Conservation (phyloP, 805 yeast species). For the Metschnikowia henanensis region DNA sequence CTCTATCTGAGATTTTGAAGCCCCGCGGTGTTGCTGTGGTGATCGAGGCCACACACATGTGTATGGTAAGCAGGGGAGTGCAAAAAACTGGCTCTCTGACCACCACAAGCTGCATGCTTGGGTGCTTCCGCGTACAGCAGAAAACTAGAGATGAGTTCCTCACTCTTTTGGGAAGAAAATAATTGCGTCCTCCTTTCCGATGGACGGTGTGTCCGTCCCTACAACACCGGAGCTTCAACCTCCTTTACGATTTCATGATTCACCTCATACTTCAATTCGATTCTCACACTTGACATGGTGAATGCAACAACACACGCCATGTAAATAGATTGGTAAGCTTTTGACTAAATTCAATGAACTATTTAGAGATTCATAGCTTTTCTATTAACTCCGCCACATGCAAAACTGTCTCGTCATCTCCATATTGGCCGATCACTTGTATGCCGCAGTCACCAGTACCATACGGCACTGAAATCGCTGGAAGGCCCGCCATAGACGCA, state of each 20-base stretch:
- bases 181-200: not conserved
- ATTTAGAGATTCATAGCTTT: not conserved
- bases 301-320: slow-evolving; percentile 1
- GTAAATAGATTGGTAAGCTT: not conserved
- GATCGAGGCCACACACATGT: slow-evolving; percentile 97
- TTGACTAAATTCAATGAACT: not conserved
- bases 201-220: no score
- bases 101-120: slow-evolving; percentile 95
- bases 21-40: slow-evolving; percentile 99
- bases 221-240: slow-evolving; percentile 20
- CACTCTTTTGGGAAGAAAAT: slow-evolving; percentile 63
- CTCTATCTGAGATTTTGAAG: slow-evolving; percentile 82
- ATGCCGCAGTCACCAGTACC: slow-evolving; percentile 47
- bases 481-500: slow-evolving; percentile 88
- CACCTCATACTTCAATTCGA: slow-evolving; percentile 19
- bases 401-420: slow-evolving; percentile 70
- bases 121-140: slow-evolving; percentile 90
- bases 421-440: slow-evolving; percentile 84
- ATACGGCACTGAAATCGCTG: slow-evolving; percentile 78
- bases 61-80: slow-evolving; percentile 98
- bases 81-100: slow-evolving; percentile 95
- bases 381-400: slow-evolving; percentile 26
- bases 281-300: slow-evolving; percentile 8
- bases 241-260: slow-evolving; percentile 18
- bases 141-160: slow-evolving; percentile 96